Percentiles rank a stretch among this genome's conserved stretches.
Conservation (phyloP, 2,329 filamentous ascomycete species). For the Sordariomycetes sp. region DNA sequence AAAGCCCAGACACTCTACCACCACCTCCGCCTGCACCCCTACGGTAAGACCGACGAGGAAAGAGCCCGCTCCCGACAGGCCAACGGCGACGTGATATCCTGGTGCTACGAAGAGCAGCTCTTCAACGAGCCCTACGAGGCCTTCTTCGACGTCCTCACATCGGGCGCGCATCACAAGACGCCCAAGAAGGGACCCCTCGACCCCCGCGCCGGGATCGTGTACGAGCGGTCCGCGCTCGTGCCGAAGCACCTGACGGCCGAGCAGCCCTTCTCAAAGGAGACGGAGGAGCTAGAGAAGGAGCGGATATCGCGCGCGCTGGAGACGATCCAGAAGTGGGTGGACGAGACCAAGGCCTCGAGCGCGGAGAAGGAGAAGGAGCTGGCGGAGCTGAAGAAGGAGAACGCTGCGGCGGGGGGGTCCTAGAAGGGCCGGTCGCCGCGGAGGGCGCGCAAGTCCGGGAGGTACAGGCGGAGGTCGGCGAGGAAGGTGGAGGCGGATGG, state of each 20-base stretch:
- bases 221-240: slow-evolving; percentile 62
- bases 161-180: slow-evolving; percentile 43
- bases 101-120: slow-evolving; percentile 85
- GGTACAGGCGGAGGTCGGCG: not conserved
- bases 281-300: slow-evolving; percentile 50
- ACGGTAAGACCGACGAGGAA: slow-evolving; percentile 67
- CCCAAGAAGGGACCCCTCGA: slow-evolving; percentile 37
- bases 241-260: slow-evolving; percentile 52
- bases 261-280: slow-evolving; percentile 62
- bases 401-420: slow-evolving; percentile 27
- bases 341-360: slow-evolving; percentile 44
- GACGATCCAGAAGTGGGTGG: slow-evolving; percentile 47
- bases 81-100: slow-evolving; percentile 56
- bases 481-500: not conserved
- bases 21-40: slow-evolving; percentile 81
- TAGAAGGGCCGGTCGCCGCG: not conserved
- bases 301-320: slow-evolving; percentile 49
- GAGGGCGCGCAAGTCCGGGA: not conserved
- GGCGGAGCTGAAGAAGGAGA: slow-evolving; percentile 44
- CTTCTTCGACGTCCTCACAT: slow-evolving; percentile 78
- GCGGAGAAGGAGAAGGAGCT: slow-evolving; percentile 52
- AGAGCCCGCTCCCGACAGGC: slow-evolving; percentile 44
- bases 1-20: slow-evolving; percentile 96
- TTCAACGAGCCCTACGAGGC: slow-evolving; percentile 95
- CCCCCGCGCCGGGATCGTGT: slow-evolving; percentile 33